A percentile compares a stretch with the other conserved stretches of the same genome.
phyloP scores from a whole-genome alignment of 345 rosid genomes.

The Eucalyptus virginea region DNA sequence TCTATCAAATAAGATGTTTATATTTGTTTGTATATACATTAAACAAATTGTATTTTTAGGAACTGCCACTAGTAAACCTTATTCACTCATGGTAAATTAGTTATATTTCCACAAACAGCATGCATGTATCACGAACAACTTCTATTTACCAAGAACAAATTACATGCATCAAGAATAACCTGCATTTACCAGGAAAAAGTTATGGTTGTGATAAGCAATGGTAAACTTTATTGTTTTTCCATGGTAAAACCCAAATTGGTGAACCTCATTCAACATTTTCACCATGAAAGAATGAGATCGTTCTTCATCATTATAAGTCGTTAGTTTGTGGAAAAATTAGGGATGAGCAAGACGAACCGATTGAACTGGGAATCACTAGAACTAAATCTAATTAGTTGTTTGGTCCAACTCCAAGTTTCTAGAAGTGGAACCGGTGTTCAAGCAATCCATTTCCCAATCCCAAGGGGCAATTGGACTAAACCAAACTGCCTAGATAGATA shows the following conservation, averaged over 20 bases:
- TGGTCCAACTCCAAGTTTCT: rapidly evolving
- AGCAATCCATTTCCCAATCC: too few species aligned
- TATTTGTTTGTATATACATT: background rate
- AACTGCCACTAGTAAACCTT: background rate
- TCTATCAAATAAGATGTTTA: background rate
- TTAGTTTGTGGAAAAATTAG: background rate
- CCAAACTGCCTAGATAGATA: rapidly evolving
- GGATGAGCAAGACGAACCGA: too few species aligned
- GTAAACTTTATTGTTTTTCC: background rate
- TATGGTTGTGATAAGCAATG: background rate
- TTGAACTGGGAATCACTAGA: too few species aligned
- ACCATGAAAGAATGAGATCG: background rate
- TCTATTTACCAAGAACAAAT: background rate
- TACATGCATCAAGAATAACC: background rate
- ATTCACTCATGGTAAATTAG: background rate
- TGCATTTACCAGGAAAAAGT: background rate
- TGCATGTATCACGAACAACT: background rate
- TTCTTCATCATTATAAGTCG: background rate
- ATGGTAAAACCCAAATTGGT: background rate
- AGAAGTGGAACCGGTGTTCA: too few species aligned
- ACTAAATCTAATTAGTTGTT: too few species aligned
- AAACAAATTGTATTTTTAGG: background rate
- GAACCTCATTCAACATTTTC: background rate
- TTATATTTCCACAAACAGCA: background rate
- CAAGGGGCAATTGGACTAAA: too few species aligned